Base-by-base conservation (phyloP, 2,329 filamentous ascomycete species). In the Fusarium floridanum region DNA sequence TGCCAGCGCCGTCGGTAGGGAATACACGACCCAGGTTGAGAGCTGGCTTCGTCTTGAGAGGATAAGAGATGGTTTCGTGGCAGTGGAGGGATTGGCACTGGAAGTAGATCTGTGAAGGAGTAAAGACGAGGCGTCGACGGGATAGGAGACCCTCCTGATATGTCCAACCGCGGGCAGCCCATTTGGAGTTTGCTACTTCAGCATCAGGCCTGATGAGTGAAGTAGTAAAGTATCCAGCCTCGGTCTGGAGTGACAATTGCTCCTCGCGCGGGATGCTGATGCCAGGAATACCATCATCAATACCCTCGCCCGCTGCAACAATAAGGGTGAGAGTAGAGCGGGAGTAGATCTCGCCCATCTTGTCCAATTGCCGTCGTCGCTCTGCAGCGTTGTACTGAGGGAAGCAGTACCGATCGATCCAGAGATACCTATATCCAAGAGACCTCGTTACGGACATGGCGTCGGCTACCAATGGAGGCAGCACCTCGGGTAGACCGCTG, bases 371-470 rank as follows among this genome's bases (percentile, higher is more conserved):
- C 8, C 76, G 73, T 22, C 65, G 71, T 27, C 77, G 76, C 34
- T 79, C 78, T n/a, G 71, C 56, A 2, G 69, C 70, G n/a, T 77
- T 76, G 22, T 76, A 77, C 64, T 79, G 78, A 2, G 79, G 75
- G 29, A 83, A 77, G 65, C 83, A 84, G 63, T 81, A 83, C 12
- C 77, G 79, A 61, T 84, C 82, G 9, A 84, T 78, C 82, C 83
- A 84, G 37, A 84, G 75, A 71, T 84, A 84, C 24, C 77, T 81
- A 16, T 79, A 82, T 7, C 82, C 83, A 29, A 84, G 76, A 20
- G 76, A 73, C 34, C 61, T 70, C 16, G 82, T 80, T 6, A 83
- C 70, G 3, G 76, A 63, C 53, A 84, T 78, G 16, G 83, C 81
- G 65, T 84, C 83, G 7, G 74, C 66, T 39, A 84, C 76, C 11